Evolutionary conservation across 345 rosid species (phyloP).

Genomic region (Nephelium lappaceum): DNA sequence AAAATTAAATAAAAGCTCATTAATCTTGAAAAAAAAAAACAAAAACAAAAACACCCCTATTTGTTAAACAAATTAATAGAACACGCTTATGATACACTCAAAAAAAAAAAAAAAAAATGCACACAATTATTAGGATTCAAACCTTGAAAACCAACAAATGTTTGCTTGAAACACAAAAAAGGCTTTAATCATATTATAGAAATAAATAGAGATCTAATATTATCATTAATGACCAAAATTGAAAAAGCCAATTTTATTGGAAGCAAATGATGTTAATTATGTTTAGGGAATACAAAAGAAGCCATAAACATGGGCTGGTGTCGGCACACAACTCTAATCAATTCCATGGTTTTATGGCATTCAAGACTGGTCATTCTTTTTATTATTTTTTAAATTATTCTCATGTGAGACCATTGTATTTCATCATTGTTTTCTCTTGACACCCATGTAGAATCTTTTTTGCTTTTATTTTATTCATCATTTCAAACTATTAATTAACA

Average conservation of each 20-base stretch:
- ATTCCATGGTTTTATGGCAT: not conserved
- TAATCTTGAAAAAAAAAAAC: too few relatives aligned
- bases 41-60: too few relatives aligned
- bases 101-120: not conserved
- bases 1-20: too few relatives aligned
- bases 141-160: not conserved
- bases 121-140: not conserved
- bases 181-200: not conserved
- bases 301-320: not conserved
- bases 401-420: not conserved
- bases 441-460: not conserved
- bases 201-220: not conserved
- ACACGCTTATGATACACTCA: not conserved
- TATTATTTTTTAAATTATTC: not conserved
- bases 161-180: not conserved
- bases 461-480: not conserved
- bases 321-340: constrained; percentile 15
- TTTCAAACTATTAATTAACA: not conserved
- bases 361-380: not conserved
- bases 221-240: not conserved
- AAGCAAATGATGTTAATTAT: not conserved
- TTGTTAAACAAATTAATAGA: too few relatives aligned
- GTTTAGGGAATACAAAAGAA: not conserved
- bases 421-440: not conserved
- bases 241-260: not conserved